A percentile compares a stretch with the other conserved stretches of the same genome.
Conservation (phyloP, 768 basidiomycete species). For the Russula abietina region DNA sequence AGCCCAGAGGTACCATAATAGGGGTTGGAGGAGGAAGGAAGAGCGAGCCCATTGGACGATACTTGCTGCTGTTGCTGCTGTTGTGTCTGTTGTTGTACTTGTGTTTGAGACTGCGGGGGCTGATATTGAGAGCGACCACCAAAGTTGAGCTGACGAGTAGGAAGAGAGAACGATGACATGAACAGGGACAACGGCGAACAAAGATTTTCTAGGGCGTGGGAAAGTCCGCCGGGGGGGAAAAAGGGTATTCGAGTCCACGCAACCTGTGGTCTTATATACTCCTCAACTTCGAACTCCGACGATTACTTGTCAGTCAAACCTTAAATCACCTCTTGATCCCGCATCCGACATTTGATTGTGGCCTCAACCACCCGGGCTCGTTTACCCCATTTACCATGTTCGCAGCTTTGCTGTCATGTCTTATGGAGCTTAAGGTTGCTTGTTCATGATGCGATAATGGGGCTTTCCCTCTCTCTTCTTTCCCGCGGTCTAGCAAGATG, state of each 20-base stretch:
- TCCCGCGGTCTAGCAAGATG: no score
- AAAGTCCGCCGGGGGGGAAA: constrained; percentile 22
- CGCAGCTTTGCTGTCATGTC: background rate
- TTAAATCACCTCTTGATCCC: constrained; percentile 25
- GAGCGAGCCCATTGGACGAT: constrained; percentile 50
- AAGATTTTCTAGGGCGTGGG: constrained; percentile 23
- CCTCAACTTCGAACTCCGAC: constrained; percentile 20
- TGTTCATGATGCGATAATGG: background rate
- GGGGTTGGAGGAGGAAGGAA: constrained; percentile 40
- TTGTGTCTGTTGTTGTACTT: constrained; percentile 42
- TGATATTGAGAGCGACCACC: constrained; percentile 54
- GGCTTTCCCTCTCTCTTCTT: background rate
- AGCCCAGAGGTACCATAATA: constrained; percentile 39
- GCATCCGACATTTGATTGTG: constrained; percentile 20
- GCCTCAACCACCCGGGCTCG: background rate
- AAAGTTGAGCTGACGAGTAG: constrained; percentile 74
- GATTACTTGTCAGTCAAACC: constrained; percentile 11
- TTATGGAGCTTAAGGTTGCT: background rate
- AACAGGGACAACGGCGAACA: constrained; percentile 11
- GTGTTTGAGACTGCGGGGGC: constrained; percentile 35
- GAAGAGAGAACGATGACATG: constrained; percentile 57
- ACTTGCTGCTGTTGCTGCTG: constrained; percentile 36
- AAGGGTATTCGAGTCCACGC: background rate
- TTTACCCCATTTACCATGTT: background rate
- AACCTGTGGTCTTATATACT: constrained; percentile 20